Evolutionary conservation across 768 basidiomycete genomes (phyloP), one percentile per base, ranked within the genome.

Genomic region (Lanmaoa pseudosensibilis): DNA sequence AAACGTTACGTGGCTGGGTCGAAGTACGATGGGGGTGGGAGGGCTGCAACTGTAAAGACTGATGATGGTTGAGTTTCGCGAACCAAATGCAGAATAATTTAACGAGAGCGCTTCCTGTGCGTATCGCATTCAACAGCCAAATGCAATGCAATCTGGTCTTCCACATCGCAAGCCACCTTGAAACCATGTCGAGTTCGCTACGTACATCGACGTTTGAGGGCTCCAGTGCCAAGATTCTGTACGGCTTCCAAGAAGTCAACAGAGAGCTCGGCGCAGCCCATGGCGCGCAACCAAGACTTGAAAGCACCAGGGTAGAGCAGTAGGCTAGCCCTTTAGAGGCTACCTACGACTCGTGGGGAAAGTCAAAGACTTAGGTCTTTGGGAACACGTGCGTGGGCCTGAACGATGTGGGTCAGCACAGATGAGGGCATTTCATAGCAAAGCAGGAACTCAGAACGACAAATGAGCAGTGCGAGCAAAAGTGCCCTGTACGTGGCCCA

Each of bases 111-210:
- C 71, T 67, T 74, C 73, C 69, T 72, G 76, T 77, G 50, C 66
- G 74, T 70, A 54, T 70, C 61, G 5, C 66, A 66, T 64, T 70
- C 70, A 39, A 59, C 59, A 54, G 41, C 53, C 66, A 61, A 50
- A 25, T 55, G 50, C 60, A 46, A 52, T 62, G 60, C 68, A 55
- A 41, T 23, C 58, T 57, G 59, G 19, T 52, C 7, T 48, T 67
- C 69, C 69, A 60, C 50, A 18, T 55, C 52, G 61, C 73, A 64
- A 65, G 34, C 62, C 68, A 66, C 67, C 71, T 41, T 72, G 75
- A 74, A 78, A 81, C 83, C 83, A 83, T 77, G 79, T 65, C 68
- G 67, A 65, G 80, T 80, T 81, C 68, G 75, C 74, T 77, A 80
- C 78, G 80, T 72, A 61, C 71, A 69, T 72, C 75, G 72, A 73